A percentile compares a stretch with the other conserved stretches of the same genome.
Conservation (phyloP, 129 eudicot species). For the Sambucus nigra region DNA sequence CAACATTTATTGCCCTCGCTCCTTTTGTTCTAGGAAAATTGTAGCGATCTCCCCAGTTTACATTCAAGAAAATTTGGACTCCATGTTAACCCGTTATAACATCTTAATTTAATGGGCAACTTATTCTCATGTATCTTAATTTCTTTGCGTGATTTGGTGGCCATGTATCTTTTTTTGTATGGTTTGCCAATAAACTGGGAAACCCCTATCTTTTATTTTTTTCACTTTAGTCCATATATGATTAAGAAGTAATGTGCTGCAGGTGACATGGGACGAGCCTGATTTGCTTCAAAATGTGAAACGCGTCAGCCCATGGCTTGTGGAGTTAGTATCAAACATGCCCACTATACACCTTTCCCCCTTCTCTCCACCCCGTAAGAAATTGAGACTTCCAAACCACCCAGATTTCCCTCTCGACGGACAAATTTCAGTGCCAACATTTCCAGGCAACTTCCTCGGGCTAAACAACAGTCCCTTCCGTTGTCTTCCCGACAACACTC, state of each 20-base stretch:
- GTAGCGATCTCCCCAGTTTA: too few species aligned
- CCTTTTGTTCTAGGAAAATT: background rate
- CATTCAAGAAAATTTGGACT: too few species aligned
- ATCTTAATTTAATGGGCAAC: background rate
- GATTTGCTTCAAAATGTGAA: constrained; percentile 95
- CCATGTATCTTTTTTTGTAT: background rate
- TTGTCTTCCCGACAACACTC: constrained; percentile 63
- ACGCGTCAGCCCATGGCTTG: constrained; percentile 92
- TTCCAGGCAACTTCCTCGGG: constrained; percentile 47
- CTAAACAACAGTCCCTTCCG: constrained; percentile 54
- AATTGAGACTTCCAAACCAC: constrained; percentile 57
- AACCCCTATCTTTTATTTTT: background rate
- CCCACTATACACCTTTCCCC: constrained; percentile 80
- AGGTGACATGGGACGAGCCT: constrained; percentile 98
- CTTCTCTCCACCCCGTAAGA: constrained; percentile 87
- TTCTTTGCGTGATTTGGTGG: background rate
- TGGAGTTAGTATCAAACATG: constrained; percentile 84
- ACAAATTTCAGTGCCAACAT: constrained; percentile 50
- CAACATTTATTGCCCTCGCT: background rate
- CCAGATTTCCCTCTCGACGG: constrained; percentile 59
- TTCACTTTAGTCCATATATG: background rate
- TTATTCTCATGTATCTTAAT: background rate
- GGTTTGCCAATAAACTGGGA: background rate
- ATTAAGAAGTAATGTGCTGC: constrained; percentile 6
- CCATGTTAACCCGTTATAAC: too few species aligned